Conservation (phyloP, 208 protist genomes). For the Leishmania gerbilli region DNA sequence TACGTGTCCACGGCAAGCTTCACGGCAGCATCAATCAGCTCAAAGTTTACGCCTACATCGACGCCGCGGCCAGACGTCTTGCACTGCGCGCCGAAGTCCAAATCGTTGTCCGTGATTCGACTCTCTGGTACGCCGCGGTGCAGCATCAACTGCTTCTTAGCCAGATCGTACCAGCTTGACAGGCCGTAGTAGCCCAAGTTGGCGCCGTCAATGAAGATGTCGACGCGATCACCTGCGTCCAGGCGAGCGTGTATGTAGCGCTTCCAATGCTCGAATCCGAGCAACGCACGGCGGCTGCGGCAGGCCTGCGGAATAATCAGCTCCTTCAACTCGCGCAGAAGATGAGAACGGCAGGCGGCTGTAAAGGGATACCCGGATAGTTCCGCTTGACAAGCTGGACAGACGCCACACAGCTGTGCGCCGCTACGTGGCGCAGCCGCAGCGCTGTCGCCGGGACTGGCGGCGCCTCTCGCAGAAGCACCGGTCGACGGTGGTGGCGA, state of each 20-base stretch:
- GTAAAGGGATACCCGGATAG: slow-evolving; percentile 61
- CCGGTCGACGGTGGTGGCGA: slow-evolving; percentile 1
- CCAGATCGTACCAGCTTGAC: slow-evolving; percentile 71
- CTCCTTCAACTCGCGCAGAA: slow-evolving; percentile 48
- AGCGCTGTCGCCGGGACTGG: background rate
- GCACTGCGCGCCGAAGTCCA: slow-evolving; percentile 36
- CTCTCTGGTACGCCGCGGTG: slow-evolving; percentile 30
- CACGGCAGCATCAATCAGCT: slow-evolving; percentile 65
- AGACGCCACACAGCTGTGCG: slow-evolving; percentile 15
- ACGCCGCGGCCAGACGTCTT: slow-evolving; percentile 31
- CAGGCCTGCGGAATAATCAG: slow-evolving; percentile 38
- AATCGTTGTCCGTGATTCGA: slow-evolving; percentile 34
- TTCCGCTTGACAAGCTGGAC: slow-evolving; percentile 22
- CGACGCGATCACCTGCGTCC: slow-evolving; percentile 27
- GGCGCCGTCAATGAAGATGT: slow-evolving; percentile 81
- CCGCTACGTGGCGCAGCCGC: background rate
- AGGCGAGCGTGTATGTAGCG: slow-evolving; percentile 46
- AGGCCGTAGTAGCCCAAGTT: slow-evolving; percentile 89
- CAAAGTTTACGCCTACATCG: slow-evolving; percentile 69
- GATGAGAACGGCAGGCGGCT: slow-evolving; percentile 31
- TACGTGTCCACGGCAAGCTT: slow-evolving; percentile 32
- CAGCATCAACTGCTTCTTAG: slow-evolving; percentile 49
- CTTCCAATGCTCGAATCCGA: slow-evolving; percentile 58
- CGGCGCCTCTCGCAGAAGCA: background rate
- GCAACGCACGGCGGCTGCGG: slow-evolving; percentile 30